phyloP scores from a whole-genome alignment of 257 asterid species.

The Nicotiana noctiflora region DNA sequence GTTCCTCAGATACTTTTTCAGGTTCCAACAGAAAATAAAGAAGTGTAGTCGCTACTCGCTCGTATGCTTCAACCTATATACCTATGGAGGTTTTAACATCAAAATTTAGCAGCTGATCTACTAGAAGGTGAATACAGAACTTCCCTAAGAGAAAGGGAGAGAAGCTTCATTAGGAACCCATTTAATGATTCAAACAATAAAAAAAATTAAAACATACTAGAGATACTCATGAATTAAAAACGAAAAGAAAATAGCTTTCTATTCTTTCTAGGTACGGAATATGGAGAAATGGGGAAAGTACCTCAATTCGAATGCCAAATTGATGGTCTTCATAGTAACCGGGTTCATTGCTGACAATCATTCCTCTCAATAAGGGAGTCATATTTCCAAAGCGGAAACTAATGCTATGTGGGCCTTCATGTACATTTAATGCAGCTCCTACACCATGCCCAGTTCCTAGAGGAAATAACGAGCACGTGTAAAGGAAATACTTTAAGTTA shows the following conservation, averaged over 20 bases:
- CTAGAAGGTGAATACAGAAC: not conserved
- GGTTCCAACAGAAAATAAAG: not conserved
- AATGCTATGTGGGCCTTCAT: conserved; percentile 99
- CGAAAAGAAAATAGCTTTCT: not conserved
- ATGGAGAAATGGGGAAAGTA: conserved; percentile 20
- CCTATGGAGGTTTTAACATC: not conserved
- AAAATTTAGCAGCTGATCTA: conserved; percentile 1
- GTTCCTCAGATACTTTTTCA: not conserved
- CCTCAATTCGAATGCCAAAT: conserved; percentile 98
- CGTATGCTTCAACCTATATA: not conserved
- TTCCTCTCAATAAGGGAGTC: conserved; percentile 88
- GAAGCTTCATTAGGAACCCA: not conserved
- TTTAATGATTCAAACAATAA: not conserved
- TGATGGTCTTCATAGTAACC: conserved; percentile 96
- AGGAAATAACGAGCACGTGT: conserved; percentile 1
- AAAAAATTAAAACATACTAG: not conserved
- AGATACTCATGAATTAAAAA: not conserved
- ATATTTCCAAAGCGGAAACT: conserved; percentile 92
- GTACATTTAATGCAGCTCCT: conserved; percentile 97
- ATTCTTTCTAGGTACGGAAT: not conserved
- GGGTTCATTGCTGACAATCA: conserved; percentile 98
- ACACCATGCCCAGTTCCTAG: conserved; percentile 99
- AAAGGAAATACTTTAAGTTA: conserved; percentile 6
- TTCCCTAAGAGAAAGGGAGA: not conserved
- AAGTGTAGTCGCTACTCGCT: not conserved